These are phyloP conservation scores for Dictyostelium citrinum DNA, from an alignment of 78 protist species.

Conservation along the genomic window DNA sequence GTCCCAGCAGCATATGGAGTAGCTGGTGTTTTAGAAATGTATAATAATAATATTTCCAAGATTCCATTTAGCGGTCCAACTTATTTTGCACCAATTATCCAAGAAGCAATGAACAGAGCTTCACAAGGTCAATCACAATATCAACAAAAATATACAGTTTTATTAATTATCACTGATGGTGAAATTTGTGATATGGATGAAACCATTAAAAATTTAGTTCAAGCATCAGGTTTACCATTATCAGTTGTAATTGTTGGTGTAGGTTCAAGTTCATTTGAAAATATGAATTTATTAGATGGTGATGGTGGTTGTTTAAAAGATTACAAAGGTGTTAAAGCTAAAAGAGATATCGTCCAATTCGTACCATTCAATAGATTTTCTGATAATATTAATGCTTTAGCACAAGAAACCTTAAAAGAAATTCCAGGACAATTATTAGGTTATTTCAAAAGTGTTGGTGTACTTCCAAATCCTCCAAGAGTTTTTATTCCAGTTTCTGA, in stretches of 20 bases:
- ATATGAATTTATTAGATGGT: constrained; percentile 87
- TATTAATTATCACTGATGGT: constrained; percentile 86
- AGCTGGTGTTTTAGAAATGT: constrained; percentile 45
- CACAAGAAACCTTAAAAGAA: constrained; percentile 73
- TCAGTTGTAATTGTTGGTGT: constrained; percentile 84
- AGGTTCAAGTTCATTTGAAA: constrained; percentile 78
- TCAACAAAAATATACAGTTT: constrained; percentile 30
- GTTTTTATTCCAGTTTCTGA: not conserved
- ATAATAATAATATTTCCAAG: not conserved
- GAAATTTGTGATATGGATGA: constrained; percentile 72
- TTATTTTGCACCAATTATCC: constrained; percentile 51
- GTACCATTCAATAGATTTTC: constrained; percentile 79
- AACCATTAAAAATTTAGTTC: constrained; percentile 34
- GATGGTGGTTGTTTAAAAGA: constrained; percentile 57
- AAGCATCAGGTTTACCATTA: constrained; percentile 45
- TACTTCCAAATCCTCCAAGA: constrained; percentile 42
- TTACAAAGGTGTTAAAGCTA: not conserved
- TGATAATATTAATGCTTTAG: not conserved
- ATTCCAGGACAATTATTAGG: constrained; percentile 62
- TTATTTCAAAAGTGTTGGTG: not conserved
- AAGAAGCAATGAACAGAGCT: not conserved
- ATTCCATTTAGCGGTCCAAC: constrained; percentile 77
- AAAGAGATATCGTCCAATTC: constrained; percentile 88
- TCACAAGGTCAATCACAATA: not conserved
- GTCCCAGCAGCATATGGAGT: constrained; percentile 9